Evolutionary conservation across 441 rosid species (phyloP), one percentile per base, ranked within the genome.

Genomic region (Eruca vesicaria): DNA sequence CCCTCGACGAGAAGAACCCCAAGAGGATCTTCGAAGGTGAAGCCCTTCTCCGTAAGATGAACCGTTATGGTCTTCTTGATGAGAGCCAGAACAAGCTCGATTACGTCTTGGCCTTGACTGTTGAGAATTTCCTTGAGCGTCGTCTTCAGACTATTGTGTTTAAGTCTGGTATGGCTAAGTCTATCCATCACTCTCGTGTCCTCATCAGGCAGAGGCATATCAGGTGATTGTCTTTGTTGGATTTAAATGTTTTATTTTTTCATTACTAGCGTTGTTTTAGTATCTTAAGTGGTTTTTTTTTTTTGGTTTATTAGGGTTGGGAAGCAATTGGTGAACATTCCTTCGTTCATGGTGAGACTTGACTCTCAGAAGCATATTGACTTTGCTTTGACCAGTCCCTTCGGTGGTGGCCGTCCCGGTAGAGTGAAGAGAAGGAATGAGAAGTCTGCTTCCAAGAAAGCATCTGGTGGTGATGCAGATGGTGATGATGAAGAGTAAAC

Each of bases 41-140:
- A 45, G 97, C 98, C 0, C 92, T 92, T 10, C 85, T 90, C 3
- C 84, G 97, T 11, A 84, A 95, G 85, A 93, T 93, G 97, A 87
- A 88, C 71, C 79, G 93, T 55, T 82, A 84, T 21, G 97, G 97
- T 2, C 96, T 92, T 18, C 80, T 92, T 81, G 96, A 92, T 14
- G 96, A 87, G 82, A 86, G 86, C 63, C 96, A 90, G 84, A 90
- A 90, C 91, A 92, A 92, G 86, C 96, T 90, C 4, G 96, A 90
- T 87, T 90, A 92, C 64, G 97, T 90, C 76, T 78, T 92, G 85
- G 91, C 96, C 1, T 71, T 92, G 77, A 92, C 94, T 5, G 94
- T 92, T 61, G 97, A 92, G 89, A 92, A 86, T 76, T 90, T 90
- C 80, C 88, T 92, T 14, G 96, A 92, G 74, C 92, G 94, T 21